Conservation (phyloP, 2,329 filamentous ascomycete species). For the Pyrenochaeta sp. region DNA sequence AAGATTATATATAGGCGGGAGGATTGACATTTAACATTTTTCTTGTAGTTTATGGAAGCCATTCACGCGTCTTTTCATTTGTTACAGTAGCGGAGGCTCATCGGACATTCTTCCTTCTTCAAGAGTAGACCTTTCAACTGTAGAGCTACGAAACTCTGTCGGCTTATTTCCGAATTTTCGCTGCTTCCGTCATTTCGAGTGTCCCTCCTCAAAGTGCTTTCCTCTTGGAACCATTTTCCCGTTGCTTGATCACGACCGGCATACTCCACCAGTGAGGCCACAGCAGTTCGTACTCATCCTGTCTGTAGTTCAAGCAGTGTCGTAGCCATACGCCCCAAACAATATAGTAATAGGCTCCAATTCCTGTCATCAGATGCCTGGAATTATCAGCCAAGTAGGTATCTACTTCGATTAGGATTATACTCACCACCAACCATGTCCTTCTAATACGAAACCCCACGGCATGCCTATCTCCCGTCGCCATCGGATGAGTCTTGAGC, state of each 20-base stretch:
- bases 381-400: conserved; percentile 11
- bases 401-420: background rate
- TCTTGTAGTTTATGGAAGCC: no score
- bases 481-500: conserved; percentile 69
- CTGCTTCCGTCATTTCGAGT: background rate
- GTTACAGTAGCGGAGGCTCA: no score
- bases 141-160: no score
- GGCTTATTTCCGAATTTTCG: no score
- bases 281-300: conserved; percentile 73
- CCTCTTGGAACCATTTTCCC: conserved; percentile 37
- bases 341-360: conserved; percentile 85
- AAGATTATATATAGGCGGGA: no score
- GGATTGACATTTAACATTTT: no score
- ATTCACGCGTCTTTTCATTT: no score
- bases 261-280: conserved; percentile 70
- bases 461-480: conserved; percentile 75
- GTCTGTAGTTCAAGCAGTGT: conserved; percentile 74
- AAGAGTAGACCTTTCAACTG: no score
- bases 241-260: conserved; percentile 58
- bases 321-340: conserved; percentile 84
- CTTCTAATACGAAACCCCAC: conserved; percentile 79
- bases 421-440: conserved; percentile 74
- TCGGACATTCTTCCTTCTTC: no score
- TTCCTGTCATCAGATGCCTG: conserved; percentile 81
- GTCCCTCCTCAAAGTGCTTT: conserved; percentile 33